phyloP scores from a whole-genome alignment of 306 rosid genomes.

The Prunus campanulata region DNA sequence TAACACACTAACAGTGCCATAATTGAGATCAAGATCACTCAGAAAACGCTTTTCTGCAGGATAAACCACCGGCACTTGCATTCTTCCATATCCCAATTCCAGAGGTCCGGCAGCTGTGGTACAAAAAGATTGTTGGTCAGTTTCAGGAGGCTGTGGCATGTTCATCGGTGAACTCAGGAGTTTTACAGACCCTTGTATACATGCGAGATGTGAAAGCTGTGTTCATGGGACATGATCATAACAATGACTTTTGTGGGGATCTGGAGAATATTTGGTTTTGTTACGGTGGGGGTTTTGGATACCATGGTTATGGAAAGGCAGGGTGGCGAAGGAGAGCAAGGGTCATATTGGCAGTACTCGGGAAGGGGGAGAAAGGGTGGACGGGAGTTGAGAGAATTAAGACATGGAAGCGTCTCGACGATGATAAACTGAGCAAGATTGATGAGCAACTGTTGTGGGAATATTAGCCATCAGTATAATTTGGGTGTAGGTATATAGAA shows the following conservation, averaged over 20 bases:
- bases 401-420: conserved; percentile 92
- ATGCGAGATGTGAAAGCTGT: conserved; percentile 87
- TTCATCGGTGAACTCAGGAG: conserved; percentile 71
- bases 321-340: conserved; percentile 93
- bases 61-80: conserved; percentile 48
- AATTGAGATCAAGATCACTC: conserved; percentile 27
- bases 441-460: conserved; percentile 81
- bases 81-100: conserved; percentile 93
- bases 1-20: conserved; percentile 70
- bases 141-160: conserved; percentile 85
- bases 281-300: conserved; percentile 95
- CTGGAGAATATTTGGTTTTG: conserved; percentile 86
- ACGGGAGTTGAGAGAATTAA: conserved; percentile 57
- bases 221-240: conserved; percentile 91
- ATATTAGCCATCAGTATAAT: conserved; percentile 15
- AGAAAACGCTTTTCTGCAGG: conserved; percentile 19
- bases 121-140: conserved; percentile 54
- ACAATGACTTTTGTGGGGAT: conserved; percentile 83
- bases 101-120: conserved; percentile 58
- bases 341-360: conserved; percentile 62
- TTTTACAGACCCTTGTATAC: conserved; percentile 55
- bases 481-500: background rate
- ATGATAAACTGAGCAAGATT: conserved; percentile 64
- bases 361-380: conserved; percentile 58
- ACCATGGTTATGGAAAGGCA: conserved; percentile 75